phyloP scores from a whole-genome alignment of 768 basidiomycete genomes.

The Candolleomyces aberdarensis region DNA sequence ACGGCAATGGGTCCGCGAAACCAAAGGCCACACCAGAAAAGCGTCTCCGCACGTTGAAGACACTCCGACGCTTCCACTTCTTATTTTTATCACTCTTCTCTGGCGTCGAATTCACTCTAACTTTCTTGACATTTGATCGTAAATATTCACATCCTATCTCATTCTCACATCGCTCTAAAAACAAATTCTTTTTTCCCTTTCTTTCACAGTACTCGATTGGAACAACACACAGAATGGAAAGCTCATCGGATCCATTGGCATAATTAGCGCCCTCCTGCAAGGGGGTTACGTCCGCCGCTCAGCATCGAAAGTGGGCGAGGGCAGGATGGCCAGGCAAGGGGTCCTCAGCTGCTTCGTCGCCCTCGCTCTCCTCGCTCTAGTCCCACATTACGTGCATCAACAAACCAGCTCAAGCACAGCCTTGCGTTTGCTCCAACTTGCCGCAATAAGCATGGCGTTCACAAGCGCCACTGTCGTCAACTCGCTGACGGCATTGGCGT shows the following conservation, averaged over 20 bases:
- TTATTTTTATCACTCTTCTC: slow-evolving; percentile 89
- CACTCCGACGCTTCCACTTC: slow-evolving; percentile 72
- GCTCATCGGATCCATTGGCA: slow-evolving; percentile 83
- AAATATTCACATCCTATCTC: slow-evolving; percentile 27
- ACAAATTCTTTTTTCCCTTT: not conserved
- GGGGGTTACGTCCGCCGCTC: slow-evolving; percentile 91
- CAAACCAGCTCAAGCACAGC: slow-evolving; percentile 31
- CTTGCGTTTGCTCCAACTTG: slow-evolving; percentile 56
- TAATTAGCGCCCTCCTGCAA: slow-evolving; percentile 86
- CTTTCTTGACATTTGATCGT: slow-evolving; percentile 91
- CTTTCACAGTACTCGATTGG: slow-evolving; percentile 74
- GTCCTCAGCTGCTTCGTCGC: slow-evolving; percentile 68
- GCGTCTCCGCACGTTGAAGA: slow-evolving; percentile 54
- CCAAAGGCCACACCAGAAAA: slow-evolving; percentile 36
- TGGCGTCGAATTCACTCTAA: slow-evolving; percentile 94
- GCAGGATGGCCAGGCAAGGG: slow-evolving; percentile 80
- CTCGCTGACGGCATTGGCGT: slow-evolving; percentile 86
- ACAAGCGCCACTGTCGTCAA: slow-evolving; percentile 96
- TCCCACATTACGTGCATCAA: slow-evolving; percentile 55
- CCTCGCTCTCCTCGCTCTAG: slow-evolving; percentile 65
- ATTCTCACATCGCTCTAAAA: not conserved
- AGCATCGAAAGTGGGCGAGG: slow-evolving; percentile 72
- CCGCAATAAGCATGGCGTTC: slow-evolving; percentile 85
- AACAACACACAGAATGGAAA: slow-evolving; percentile 84
- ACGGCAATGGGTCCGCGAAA: slow-evolving; percentile 24